Percentiles rank a stretch among this genome's conserved stretches.
These are phyloP conservation scores for Fusarium sp. DNA, from an alignment of 2,329 filamentous ascomycete genomes.

Conservation along the genomic window DNA sequence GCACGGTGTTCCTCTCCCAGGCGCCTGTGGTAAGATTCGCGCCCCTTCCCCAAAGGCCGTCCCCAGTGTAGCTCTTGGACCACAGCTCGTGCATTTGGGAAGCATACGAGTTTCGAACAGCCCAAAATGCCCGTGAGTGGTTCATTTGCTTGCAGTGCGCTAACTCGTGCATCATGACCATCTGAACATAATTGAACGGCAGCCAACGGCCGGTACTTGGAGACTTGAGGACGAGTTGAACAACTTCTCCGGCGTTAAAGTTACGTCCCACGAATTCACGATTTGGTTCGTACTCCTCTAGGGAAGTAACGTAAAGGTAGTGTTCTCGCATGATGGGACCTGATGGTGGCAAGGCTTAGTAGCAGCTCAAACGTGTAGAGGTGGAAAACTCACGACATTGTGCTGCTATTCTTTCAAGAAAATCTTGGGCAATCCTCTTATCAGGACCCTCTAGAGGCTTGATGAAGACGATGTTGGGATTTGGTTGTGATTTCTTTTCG, in stretches of 20 bases:
- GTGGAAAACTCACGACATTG: constrained; percentile 73
- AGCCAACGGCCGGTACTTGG: constrained; percentile 78
- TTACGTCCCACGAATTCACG: constrained; percentile 88
- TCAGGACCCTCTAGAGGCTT: constrained; percentile 79
- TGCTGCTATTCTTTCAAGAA: constrained; percentile 83
- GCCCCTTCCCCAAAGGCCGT: constrained; percentile 87
- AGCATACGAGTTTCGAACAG: constrained; percentile 80
- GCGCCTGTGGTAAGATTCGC: constrained; percentile 72
- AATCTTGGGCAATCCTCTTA: constrained; percentile 75
- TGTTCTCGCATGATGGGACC: constrained; percentile 79
- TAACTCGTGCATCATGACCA: constrained; percentile 96
- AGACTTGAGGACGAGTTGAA: constrained; percentile 86
- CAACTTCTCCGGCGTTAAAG: constrained; percentile 90
- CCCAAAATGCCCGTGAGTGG: constrained; percentile 86
- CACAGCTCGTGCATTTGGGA: constrained; percentile 80
- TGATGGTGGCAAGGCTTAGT: constrained; percentile 44
- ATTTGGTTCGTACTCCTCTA: constrained; percentile 88
- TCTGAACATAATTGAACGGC: constrained; percentile 86
- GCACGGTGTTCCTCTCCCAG: constrained; percentile 69
- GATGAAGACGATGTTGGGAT: constrained; percentile 86
- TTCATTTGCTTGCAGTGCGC: constrained; percentile 96
- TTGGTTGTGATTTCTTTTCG: constrained; percentile 80
- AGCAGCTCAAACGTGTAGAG: background rate
- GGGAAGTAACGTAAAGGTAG: constrained; percentile 74
- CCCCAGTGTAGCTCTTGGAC: constrained; percentile 79